These are phyloP conservation scores for Danielozyma ontarioensis DNA, from an alignment of 805 yeast species.

Conservation along the genomic window DNA sequence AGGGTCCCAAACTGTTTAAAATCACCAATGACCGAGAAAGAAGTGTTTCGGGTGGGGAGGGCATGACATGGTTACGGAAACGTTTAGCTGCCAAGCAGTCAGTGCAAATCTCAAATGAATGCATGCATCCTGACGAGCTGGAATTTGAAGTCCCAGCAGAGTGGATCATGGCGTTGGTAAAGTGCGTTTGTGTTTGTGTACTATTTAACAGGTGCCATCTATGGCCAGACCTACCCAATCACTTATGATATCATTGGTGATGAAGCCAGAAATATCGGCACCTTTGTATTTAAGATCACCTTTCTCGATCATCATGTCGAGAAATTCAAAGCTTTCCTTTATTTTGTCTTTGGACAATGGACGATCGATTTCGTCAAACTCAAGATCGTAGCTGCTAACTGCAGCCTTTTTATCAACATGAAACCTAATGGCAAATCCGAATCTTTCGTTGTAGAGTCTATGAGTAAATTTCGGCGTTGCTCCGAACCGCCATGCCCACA, in stretches of 20 bases:
- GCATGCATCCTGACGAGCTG: too few species aligned
- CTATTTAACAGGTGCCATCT: conserved; percentile 36
- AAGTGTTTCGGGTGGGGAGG: too few species aligned
- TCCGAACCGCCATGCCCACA: conserved; percentile 76
- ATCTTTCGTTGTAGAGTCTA: conserved; percentile 28
- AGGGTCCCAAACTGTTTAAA: too few species aligned
- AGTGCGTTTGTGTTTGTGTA: background rate
- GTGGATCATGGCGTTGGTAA: too few species aligned
- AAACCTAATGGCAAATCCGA: conserved; percentile 29
- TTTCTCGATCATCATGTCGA: conserved; percentile 19
- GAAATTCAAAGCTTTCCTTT: conserved; percentile 26
- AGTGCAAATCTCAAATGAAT: too few species aligned
- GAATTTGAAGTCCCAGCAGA: too few species aligned
- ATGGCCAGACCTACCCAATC: conserved; percentile 43
- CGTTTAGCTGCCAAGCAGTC: too few species aligned
- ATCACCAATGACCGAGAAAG: too few species aligned
- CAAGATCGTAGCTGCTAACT: conserved; percentile 16
- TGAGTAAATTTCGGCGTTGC: conserved; percentile 72
- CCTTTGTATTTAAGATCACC: conserved; percentile 36
- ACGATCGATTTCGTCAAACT: conserved; percentile 3
- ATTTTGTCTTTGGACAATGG: conserved; percentile 8
- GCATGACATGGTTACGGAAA: too few species aligned
- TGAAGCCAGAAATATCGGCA: conserved; percentile 38
- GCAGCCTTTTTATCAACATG: conserved; percentile 43
- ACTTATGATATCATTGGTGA: conserved; percentile 37